Evolutionary conservation across 768 basidiomycete genomes (phyloP).

Genomic region (Suillus subluteus): DNA sequence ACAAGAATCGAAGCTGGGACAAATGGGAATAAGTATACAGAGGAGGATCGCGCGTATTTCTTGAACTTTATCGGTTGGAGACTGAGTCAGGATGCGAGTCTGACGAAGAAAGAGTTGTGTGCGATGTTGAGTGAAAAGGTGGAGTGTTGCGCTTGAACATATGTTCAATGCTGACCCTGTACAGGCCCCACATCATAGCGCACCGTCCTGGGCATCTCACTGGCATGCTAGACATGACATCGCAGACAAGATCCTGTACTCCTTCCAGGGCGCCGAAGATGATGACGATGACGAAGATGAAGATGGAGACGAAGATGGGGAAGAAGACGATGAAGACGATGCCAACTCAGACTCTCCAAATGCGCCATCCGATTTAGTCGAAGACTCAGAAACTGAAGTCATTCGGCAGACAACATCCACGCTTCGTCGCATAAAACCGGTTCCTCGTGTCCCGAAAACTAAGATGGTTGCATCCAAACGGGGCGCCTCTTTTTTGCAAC

Average conservation of each 20-base stretch:
- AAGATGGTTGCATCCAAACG: background rate
- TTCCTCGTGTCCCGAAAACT: background rate
- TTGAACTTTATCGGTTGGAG: constrained; percentile 68
- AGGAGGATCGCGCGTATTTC: constrained; percentile 68
- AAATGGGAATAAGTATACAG: constrained; percentile 65
- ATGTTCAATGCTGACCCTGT: constrained; percentile 9
- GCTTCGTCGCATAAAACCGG: constrained; percentile 9
- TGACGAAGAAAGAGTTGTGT: constrained; percentile 59
- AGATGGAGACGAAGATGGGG: constrained; percentile 42
- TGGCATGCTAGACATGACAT: constrained; percentile 69
- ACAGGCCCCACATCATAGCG: constrained; percentile 69
- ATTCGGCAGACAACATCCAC: constrained; percentile 22
- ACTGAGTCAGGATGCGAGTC: constrained; percentile 52
- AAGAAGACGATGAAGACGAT: constrained; percentile 26
- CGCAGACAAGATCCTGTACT: constrained; percentile 61
- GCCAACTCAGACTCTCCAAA: constrained; percentile 23
- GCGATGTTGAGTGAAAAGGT: constrained; percentile 60
- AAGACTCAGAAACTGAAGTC: constrained; percentile 27
- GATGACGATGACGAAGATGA: constrained; percentile 39
- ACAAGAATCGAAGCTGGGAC: constrained; percentile 46
- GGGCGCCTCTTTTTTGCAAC: background rate
- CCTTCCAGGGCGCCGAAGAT: constrained; percentile 43
- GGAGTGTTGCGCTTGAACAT: background rate
- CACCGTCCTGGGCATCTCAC: constrained; percentile 67
- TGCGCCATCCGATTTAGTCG: constrained; percentile 15